Conservation (phyloP, 345 rosid species). For the Aethionema arabicum region DNA sequence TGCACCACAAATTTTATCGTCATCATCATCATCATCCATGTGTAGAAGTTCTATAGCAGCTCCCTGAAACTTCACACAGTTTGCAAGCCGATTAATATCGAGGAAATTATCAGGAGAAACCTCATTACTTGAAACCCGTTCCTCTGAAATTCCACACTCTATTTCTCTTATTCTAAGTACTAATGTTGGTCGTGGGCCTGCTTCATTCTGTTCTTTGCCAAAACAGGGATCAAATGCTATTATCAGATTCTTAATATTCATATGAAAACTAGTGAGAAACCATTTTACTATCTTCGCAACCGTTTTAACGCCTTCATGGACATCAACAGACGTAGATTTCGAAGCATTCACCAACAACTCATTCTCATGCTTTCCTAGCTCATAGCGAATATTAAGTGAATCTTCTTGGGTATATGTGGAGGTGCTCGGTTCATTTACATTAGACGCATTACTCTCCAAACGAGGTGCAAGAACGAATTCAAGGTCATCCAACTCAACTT, state of each 20-base stretch:
- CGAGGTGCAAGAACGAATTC: constrained; percentile 77
- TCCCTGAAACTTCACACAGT: constrained; percentile 76
- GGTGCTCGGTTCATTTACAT: constrained; percentile 35
- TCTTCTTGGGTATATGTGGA: constrained; percentile 39
- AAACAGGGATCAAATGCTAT: constrained; percentile 73
- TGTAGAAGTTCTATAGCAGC: constrained; percentile 74
- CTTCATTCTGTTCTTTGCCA: constrained; percentile 36
- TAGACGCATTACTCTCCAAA: constrained; percentile 32
- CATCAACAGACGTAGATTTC: constrained; percentile 50
- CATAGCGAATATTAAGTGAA: constrained; percentile 30
- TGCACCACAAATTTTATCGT: constrained; percentile 20
- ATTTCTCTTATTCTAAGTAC: constrained; percentile 67
- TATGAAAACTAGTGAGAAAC: constrained; percentile 80
- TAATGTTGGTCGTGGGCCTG: constrained; percentile 43
- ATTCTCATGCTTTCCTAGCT: constrained; percentile 41
- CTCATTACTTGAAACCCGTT: constrained; percentile 35
- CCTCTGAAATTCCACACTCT: constrained; percentile 84
- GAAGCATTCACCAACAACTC: constrained; percentile 38
- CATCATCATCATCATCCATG: constrained; percentile 45
- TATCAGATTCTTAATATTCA: constrained; percentile 65
- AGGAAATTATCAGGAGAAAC: constrained; percentile 53
- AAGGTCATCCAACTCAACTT: constrained; percentile 85
- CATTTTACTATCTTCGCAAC: constrained; percentile 94
- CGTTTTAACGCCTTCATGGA: constrained; percentile 95
- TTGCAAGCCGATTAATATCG: constrained; percentile 64